phyloP scores from a whole-genome alignment of 2,329 filamentous ascomycete genomes.

The Cercospora canescens region DNA sequence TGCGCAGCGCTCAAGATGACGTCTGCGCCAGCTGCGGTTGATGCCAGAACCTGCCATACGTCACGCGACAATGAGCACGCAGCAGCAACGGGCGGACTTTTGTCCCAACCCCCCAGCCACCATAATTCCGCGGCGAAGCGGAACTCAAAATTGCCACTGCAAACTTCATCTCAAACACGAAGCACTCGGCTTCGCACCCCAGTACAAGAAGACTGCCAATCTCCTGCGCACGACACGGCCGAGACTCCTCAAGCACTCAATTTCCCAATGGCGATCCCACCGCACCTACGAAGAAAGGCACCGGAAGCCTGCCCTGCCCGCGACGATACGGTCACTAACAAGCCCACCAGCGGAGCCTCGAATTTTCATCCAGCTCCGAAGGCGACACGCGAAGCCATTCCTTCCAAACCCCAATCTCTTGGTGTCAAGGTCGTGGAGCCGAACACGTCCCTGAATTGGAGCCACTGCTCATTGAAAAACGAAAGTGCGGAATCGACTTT shows the following conservation, averaged over 20 bases:
- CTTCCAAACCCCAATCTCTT: background rate
- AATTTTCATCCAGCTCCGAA: background rate
- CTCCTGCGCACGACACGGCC: background rate
- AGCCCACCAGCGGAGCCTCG: background rate
- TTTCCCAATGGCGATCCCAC: slow-evolving; percentile 8
- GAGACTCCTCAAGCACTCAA: background rate
- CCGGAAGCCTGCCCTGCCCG: background rate
- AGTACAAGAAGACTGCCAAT: background rate
- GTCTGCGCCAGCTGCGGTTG: background rate
- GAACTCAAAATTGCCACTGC: background rate
- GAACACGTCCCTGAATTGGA: background rate
- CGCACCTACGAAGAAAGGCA: slow-evolving; percentile 11
- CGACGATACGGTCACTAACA: background rate
- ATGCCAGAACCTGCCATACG: background rate
- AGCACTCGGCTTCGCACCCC: background rate
- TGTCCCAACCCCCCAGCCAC: slow-evolving; percentile 5
- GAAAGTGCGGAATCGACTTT: slow-evolving; percentile 5
- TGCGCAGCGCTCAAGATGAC: background rate
- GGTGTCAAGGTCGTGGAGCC: background rate
- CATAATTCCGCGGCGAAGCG: background rate
- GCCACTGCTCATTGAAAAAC: background rate
- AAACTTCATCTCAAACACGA: background rate
- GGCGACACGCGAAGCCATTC: background rate
- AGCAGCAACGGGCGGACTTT: background rate
- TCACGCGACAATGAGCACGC: background rate